A percentile compares a stretch with the other conserved stretches of the same genome.
Conservation (phyloP, 2,329 filamentous ascomycete species). For the Fusarium anthophilum region DNA sequence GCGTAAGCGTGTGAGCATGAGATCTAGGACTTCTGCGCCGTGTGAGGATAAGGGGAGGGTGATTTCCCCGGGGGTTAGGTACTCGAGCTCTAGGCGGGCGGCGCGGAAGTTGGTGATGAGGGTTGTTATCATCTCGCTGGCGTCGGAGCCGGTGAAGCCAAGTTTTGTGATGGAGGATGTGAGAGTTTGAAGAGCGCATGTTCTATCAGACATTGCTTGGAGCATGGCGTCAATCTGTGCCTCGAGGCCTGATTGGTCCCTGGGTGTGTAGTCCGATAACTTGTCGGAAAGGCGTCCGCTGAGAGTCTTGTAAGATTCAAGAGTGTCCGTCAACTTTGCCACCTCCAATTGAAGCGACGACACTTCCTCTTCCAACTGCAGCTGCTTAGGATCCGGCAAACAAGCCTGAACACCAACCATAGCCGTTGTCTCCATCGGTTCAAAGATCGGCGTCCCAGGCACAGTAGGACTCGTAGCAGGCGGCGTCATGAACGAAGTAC, state of each 20-base stretch:
- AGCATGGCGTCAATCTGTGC: conserved; percentile 55
- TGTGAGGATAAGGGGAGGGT: conserved; percentile 60
- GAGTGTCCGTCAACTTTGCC: conserved; percentile 55
- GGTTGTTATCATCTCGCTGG: conserved; percentile 58
- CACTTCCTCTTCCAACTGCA: conserved; percentile 57
- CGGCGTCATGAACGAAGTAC: conserved; percentile 63
- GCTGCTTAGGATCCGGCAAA: conserved; percentile 55
- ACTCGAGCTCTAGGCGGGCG: conserved; percentile 69
- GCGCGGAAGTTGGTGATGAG: conserved; percentile 62
- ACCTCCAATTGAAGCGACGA: conserved; percentile 60
- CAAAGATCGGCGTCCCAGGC: conserved; percentile 51
- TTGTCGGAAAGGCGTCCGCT: conserved; percentile 50
- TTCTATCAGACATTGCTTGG: conserved; percentile 58
- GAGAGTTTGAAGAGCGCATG: conserved; percentile 57
- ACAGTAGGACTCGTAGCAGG: conserved; percentile 62
- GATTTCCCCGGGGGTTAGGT: conserved; percentile 68
- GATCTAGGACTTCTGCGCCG: conserved; percentile 65
- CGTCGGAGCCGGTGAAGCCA: conserved; percentile 61
- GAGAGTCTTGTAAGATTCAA: conserved; percentile 59
- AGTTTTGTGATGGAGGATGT: conserved; percentile 57
- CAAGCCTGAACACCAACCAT: conserved; percentile 24
- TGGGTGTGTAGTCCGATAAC: conserved; percentile 42
- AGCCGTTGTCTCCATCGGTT: conserved; percentile 12
- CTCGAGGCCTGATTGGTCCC: conserved; percentile 49
- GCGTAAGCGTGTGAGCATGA: conserved; percentile 61